Percentiles rank a stretch among this genome's conserved stretches.
phyloP scores from a whole-genome alignment of 1,284 basidiomycete species.

The Xerocomus minutiporus region DNA sequence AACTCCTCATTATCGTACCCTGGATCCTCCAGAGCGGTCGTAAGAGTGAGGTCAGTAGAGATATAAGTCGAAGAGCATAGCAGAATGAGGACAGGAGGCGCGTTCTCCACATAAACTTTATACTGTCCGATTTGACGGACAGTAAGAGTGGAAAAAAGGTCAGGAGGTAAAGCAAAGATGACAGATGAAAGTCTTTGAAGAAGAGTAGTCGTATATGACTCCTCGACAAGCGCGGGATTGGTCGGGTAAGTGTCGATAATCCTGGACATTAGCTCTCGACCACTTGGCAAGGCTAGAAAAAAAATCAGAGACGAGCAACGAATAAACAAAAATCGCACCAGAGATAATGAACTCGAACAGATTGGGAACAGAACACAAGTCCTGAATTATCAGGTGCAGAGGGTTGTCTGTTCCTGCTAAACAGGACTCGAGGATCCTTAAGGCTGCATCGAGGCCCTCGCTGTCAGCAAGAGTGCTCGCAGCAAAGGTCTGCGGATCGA shows the following conservation, averaged over 20 bases:
- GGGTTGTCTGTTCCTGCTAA: conserved; percentile 22
- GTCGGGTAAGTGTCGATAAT: no score
- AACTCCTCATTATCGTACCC: conserved; percentile 6
- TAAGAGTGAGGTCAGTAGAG: neutral
- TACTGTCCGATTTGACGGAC: no score
- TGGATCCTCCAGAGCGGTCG: neutral
- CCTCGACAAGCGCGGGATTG: no score
- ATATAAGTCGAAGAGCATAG: conserved; percentile 7
- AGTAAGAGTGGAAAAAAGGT: no score
- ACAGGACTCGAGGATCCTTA: conserved; percentile 25
- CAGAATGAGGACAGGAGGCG: conserved; percentile 13
- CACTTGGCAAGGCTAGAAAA: conserved; percentile 16
- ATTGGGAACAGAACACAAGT: conserved; percentile 24
- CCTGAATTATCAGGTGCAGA: conserved; percentile 30
- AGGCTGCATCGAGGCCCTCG: conserved; percentile 15
- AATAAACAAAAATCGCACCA: conserved; percentile 10
- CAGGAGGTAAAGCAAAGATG: no score
- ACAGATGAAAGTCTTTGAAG: no score
- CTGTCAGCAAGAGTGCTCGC: conserved; percentile 12
- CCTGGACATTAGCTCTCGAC: neutral
- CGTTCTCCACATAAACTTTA: conserved; percentile 15
- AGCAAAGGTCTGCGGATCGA: conserved; percentile 18
- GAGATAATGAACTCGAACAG: conserved; percentile 32
- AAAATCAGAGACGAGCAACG: neutral
- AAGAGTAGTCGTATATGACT: no score